Percentiles rank a stretch among this genome's conserved stretches.
Evolutionary conservation across 2,329 filamentous ascomycete species (phyloP).

Genomic region (Lasiodiplodia hormozganensis): DNA sequence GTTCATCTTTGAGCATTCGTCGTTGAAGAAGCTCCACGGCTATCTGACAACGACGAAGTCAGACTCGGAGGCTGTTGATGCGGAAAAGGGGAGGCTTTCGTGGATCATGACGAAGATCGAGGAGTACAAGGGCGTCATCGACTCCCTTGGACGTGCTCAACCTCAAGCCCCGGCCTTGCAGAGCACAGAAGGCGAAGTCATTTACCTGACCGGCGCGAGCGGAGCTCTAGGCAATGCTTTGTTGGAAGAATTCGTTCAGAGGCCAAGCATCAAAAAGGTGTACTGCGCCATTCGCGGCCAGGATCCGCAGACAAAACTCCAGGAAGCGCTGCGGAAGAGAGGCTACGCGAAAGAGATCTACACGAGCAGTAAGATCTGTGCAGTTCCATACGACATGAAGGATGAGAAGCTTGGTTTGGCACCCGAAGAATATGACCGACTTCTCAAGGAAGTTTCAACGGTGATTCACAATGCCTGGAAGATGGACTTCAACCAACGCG

Average conservation of each 20-base stretch:
- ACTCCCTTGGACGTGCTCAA: background rate
- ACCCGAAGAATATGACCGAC: slow-evolving; percentile 27
- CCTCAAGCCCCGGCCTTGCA: too few relatives aligned
- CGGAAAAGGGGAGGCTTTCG: background rate
- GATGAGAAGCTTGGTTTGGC: slow-evolving; percentile 10
- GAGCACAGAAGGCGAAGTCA: background rate
- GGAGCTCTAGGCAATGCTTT: slow-evolving; percentile 30
- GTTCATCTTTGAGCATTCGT: slow-evolving; percentile 40
- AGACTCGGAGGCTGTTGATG: background rate
- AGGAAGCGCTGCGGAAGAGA: slow-evolving; percentile 32
- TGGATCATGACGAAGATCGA: background rate
- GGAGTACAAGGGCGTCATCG: background rate
- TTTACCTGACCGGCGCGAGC: slow-evolving; percentile 30
- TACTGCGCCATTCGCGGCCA: slow-evolving; percentile 29
- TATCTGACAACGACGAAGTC: background rate
- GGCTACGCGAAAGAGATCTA: slow-evolving; percentile 33
- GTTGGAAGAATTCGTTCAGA: slow-evolving; percentile 27
- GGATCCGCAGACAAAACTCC: slow-evolving; percentile 34
- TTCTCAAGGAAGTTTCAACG: slow-evolving; percentile 36
- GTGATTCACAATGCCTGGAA: slow-evolving; percentile 42
- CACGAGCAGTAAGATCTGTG: slow-evolving; percentile 27
- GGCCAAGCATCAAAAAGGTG: background rate
- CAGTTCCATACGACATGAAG: slow-evolving; percentile 23
- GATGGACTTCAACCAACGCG: slow-evolving; percentile 40
- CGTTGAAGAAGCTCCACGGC: slow-evolving; percentile 33